Base-by-base conservation (phyloP, 495 filamentous ascomycete genomes). In the Cryomyces antarcticus region DNA sequence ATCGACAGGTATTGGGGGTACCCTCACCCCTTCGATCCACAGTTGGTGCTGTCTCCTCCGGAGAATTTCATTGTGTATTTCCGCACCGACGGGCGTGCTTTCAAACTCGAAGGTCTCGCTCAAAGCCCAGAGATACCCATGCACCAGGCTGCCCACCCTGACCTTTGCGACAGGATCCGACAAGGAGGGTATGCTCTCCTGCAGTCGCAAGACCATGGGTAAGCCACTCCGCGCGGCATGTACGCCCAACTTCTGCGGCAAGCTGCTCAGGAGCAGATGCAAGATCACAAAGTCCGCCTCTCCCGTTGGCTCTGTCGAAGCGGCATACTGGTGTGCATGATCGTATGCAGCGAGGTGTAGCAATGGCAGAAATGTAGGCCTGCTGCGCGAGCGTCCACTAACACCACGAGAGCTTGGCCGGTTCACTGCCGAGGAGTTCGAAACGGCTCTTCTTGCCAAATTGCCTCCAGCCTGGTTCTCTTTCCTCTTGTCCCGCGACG, bases 341-440 rank as follows among this genome's bases (percentile, higher is more conserved):
- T 95, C 87, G 55, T 89, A 93, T 28, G 89, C 71, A 36, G 82
- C 77, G 30, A 95, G 66, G 58, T 93, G 84, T 7, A 95, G 62
- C n/a, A 89, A 65, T 50, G 80, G 75, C 24, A 95, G 65, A 55
- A 87, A 93, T 28, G 71, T 77, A 7, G 74, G 77, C 41, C 9
- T 9, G 9, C 37, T 10, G 31, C 28, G 28, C 17, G 17, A 24
- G 17, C 17, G 1, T 24, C 17, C 17, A 24, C 17, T 24, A 24
- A 24, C 17, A 24, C 17, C 17, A 2, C 17, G 17, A 24, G 17
- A 24, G 17, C 17, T 24, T 24, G 17, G 17, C 17, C 17, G 17
- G 2, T 24, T 24, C 45, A 48, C 27, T 37, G 69, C 66, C 12
- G 75, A 78, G 6, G 76, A 69, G 50, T 69, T 78, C n/a, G 78